Evolutionary conservation across 495 filamentous ascomycete species (phyloP), one percentile per base, ranked within the genome.

Genomic region (Hapsidospora chrysogenum): DNA sequence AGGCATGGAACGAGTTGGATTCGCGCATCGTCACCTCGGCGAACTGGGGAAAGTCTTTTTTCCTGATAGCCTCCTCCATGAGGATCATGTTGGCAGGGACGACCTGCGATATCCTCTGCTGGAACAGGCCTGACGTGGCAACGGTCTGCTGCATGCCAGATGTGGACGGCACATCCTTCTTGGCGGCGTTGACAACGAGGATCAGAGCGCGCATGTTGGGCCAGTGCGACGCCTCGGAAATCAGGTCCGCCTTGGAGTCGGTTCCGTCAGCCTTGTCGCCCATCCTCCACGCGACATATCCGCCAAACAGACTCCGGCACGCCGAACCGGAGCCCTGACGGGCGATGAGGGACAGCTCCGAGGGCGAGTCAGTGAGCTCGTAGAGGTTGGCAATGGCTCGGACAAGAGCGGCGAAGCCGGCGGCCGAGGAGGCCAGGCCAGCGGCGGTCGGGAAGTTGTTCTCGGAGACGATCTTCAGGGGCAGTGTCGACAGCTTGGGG

Each of bases 371-470:
- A 0, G 78, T 76, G 1, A 97, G 74, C 48, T 78, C 61, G 60
- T 95, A 97, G 20, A 97, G 70, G 51, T 95, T 66, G 10, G 92
- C 89, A 42, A 97, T 82, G 27, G 85, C 84, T 30, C 87, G 74
- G 27, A 96, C 85, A 1, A 97, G 73, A 10, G 89, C 89, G 11
- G 89, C 89, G 49, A 96, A 96, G 23, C 89, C 89, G 3, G 89
- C 89, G 10, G 89, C 89, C 0, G 80, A 89, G 31, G 74, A 81
- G 17, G 89, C 89, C 14, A 97, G 76, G 11, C 89, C 89, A n/a
- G 89, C 89, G 19, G 89, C 89, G 17, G 89, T 97, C 35, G 89
- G 89, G 72, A 97, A 97, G 66, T 97, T 97, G 70, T 97, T 97
- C 56, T 83, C 77, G 40, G 78, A 84, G 36, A 86, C 84, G 41